Conservation (phyloP, 805 yeast species). For the Saturnispora besseyi region DNA sequence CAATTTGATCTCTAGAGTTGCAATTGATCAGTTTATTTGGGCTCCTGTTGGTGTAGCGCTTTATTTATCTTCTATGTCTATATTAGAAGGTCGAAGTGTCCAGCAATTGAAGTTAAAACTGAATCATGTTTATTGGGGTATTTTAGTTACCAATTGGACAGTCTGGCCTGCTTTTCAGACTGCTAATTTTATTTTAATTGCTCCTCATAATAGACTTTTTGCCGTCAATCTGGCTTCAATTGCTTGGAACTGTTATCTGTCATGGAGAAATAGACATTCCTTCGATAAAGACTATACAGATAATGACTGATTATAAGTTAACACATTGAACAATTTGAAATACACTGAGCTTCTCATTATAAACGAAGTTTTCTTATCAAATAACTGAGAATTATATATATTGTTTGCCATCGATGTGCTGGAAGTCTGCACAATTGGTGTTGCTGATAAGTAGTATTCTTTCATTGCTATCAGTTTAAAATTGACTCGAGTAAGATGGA, state of each 20-base stretch:
- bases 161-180: slow-evolving; percentile 90
- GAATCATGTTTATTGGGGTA: slow-evolving; percentile 49
- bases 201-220: slow-evolving; percentile 58
- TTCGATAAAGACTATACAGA: not conserved
- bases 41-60: slow-evolving; percentile 74
- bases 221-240: slow-evolving; percentile 65
- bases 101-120: slow-evolving; percentile 36
- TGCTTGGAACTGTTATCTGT: slow-evolving; percentile 77
- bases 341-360: no score
- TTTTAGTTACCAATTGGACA: slow-evolving; percentile 66
- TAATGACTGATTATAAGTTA: not conserved
- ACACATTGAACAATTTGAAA: no score
- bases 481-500: no score
- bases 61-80: slow-evolving; percentile 59
- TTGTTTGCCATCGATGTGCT: no score
- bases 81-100: slow-evolving; percentile 47
- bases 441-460: no score
- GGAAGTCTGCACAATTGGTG: no score
- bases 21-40: slow-evolving; percentile 63
- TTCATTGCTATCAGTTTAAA: no score
- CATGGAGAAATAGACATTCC: slow-evolving; percentile 38
- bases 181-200: slow-evolving; percentile 66
- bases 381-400: no score
- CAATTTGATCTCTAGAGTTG: slow-evolving; percentile 36
- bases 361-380: no score